Evolutionary conservation across 345 rosid genomes (phyloP), one percentile per base, ranked within the genome.

Genomic region (Sapria himalayana): DNA sequence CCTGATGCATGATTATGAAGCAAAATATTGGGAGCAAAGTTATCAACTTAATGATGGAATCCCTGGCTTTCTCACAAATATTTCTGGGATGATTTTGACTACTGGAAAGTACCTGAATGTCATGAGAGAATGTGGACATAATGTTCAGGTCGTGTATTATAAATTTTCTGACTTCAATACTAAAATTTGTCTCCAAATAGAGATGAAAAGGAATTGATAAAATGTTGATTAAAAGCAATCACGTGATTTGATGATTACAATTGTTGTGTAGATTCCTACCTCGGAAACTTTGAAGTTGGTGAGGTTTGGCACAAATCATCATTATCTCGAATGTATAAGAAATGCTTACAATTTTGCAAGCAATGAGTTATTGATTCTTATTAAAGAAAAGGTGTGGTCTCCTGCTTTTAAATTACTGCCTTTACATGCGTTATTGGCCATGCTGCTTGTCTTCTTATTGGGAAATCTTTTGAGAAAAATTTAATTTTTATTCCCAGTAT

Each of bases 51-150:
- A 76, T 60, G 82, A 82, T 57, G 84, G 86, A 45, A 74, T 89
- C 61, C 95, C 98, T 49, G 71, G 86, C 71, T 89, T 82, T 72
- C 91, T 82, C 62, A 74, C 85, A 57, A 89, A 79, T 55, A 74
- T 76, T 58, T 78, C 93, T 22, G 79, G 79, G 61, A 82, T 74
- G 46, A 74, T 82, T 76, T 69, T 89, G 66, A 89, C 95, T 18
- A 82, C 95, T 6, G 91, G 98, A 43, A 89, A 89, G 58, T 89
- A 76, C 73, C 57, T 89, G 29, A 89, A 89, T 63, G 93, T 89
- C 58, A 78, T 81, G 95, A 70, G 98, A 65, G 98, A 89, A 67
- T 89, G 98, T 60, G 95, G 95, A 32, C 85, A 82, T 62, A 73
- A 63, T 59, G 92, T 79, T 64, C 95, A 82, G 86, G 98, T 79